Evolutionary conservation across 768 basidiomycete species (phyloP).

Genomic region (Rhodotorula babjevae): DNA sequence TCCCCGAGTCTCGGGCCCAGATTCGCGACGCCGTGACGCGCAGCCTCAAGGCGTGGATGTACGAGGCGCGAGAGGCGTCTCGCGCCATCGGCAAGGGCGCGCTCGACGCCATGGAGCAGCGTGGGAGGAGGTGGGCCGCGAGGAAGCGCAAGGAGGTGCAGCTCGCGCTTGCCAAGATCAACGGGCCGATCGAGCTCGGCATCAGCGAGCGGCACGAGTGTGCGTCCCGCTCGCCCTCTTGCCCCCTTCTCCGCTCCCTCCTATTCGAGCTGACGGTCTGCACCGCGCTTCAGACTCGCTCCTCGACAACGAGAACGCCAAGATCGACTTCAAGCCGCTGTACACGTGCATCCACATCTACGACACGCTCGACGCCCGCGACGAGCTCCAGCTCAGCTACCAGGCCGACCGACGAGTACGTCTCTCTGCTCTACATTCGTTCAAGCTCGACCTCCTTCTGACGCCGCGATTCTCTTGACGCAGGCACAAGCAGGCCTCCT

Average conservation of each 20-base stretch:
- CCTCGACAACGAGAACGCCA: constrained; percentile 79
- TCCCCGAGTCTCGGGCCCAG: constrained; percentile 81
- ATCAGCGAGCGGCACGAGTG: constrained; percentile 92
- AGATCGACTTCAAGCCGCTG: constrained; percentile 88
- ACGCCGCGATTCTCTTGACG: background rate
- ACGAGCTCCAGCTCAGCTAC: constrained; percentile 83
- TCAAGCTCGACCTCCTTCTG: no score
- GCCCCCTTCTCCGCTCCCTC: no score
- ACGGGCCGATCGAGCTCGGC: constrained; percentile 66
- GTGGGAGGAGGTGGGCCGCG: constrained; percentile 69
- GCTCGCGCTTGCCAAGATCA: constrained; percentile 69
- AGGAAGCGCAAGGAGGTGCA: constrained; percentile 76
- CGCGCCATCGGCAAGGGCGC: constrained; percentile 79
- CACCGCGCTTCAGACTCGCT: constrained; percentile 62
- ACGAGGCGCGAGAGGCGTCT: constrained; percentile 86
- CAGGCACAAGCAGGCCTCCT: constrained; percentile 97
- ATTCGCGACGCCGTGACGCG: constrained; percentile 92
- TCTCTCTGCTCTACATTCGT: no score
- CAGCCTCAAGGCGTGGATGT: constrained; percentile 91
- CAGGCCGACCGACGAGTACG: constrained; percentile 91
- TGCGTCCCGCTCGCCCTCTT: constrained; percentile 51
- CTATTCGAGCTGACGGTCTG: background rate
- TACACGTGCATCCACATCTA: constrained; percentile 98
- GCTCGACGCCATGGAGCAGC: constrained; percentile 79
- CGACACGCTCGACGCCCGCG: constrained; percentile 78